phyloP scores from a whole-genome alignment of 768 basidiomycete species.

The Omphalotus guepiniiformis region DNA sequence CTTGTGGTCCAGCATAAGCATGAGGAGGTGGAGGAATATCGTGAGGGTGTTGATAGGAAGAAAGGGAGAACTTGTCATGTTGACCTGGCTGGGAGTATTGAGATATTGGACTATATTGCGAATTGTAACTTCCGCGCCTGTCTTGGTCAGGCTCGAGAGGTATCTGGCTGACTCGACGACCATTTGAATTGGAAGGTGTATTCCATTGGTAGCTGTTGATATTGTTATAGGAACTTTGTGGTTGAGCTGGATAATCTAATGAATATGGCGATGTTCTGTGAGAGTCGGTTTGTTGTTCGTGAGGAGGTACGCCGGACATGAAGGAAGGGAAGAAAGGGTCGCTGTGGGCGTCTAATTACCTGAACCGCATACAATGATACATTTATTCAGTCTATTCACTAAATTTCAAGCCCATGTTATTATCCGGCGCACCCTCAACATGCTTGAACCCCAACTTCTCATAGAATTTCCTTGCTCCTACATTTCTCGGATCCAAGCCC shows the following conservation, averaged over 20 bases:
- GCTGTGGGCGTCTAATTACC: too few relatives aligned
- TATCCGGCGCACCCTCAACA: constrained; percentile 48
- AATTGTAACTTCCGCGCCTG: too few relatives aligned
- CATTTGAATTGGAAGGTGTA: background rate
- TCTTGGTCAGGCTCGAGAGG: constrained; percentile 12
- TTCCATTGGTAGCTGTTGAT: background rate
- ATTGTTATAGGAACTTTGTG: background rate
- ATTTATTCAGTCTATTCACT: constrained; percentile 22
- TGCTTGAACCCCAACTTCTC: constrained; percentile 53
- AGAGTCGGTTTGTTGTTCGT: background rate
- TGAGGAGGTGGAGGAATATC: constrained; percentile 52
- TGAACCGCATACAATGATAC: too few relatives aligned
- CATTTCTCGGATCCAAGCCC: constrained; percentile 63
- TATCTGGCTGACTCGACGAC: constrained; percentile 19
- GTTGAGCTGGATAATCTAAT: background rate
- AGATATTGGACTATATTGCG: background rate
- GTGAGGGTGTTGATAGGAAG: constrained; percentile 58
- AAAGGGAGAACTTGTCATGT: constrained; percentile 37
- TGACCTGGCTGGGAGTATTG: background rate
- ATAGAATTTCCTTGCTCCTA: constrained; percentile 59
- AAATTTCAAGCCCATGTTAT: constrained; percentile 54
- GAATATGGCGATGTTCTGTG: background rate
- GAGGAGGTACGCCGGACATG: too few relatives aligned
- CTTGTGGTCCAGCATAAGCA: constrained; percentile 29
- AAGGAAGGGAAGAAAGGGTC: too few relatives aligned